phyloP scores from a whole-genome alignment of 2,329 filamentous ascomycete genomes.

The Apiospora phragmitis region DNA sequence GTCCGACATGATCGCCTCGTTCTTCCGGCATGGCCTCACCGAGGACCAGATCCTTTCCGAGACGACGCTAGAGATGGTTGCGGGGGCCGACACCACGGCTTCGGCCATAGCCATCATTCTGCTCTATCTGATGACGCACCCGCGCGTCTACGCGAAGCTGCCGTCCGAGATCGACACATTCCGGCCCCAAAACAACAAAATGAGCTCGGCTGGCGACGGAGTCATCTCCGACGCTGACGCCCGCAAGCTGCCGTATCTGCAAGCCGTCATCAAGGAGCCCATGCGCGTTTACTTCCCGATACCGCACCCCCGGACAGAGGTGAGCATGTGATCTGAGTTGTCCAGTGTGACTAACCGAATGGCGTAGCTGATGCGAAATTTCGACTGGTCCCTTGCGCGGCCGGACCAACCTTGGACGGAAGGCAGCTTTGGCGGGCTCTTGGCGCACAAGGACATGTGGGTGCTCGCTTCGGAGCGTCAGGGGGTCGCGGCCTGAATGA shows the following conservation, averaged over 20 bases:
- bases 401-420: constrained; percentile 10
- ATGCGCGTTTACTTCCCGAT: constrained; percentile 14
- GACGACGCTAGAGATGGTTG: constrained; percentile 27
- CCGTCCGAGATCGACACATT: constrained; percentile 45
- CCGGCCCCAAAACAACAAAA: constrained; percentile 1
- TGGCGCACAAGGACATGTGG: constrained; percentile 3
- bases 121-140: constrained; percentile 48
- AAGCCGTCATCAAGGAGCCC: constrained; percentile 18
- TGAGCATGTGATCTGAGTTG: background rate
- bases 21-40: constrained; percentile 44
- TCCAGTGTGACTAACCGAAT: background rate
- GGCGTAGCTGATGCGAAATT: constrained; percentile 13
- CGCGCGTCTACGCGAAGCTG: constrained; percentile 43
- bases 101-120: constrained; percentile 49
- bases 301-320: constrained; percentile 12
- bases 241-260: background rate
- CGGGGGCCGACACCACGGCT: constrained; percentile 51
- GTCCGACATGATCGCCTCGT: constrained; percentile 25
- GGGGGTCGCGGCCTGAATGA: background rate
- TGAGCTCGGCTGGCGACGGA: constrained; percentile 24
- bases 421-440: background rate
- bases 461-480: background rate
- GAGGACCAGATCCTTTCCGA: constrained; percentile 43
- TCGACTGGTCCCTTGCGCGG: constrained; percentile 14
- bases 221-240: constrained; percentile 22